These are phyloP conservation scores for Psilocybe cyanescens DNA, from an alignment of 768 basidiomycete genomes.

Conservation along the genomic window DNA sequence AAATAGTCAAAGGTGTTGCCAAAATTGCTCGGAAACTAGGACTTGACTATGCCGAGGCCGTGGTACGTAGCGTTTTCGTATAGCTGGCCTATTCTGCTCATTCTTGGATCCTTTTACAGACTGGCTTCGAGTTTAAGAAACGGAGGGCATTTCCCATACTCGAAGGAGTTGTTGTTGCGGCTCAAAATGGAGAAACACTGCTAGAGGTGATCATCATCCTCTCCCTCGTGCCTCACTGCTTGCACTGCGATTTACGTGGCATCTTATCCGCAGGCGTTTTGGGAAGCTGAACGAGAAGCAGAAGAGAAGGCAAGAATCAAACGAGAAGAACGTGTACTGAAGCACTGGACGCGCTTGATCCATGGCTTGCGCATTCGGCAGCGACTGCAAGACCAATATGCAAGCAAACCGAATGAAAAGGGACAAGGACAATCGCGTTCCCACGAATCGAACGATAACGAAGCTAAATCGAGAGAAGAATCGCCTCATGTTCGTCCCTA, in stretches of 20 bases:
- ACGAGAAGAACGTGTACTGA: conserved; percentile 78
- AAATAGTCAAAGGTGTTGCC: conserved; percentile 78
- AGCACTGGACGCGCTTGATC: conserved; percentile 87
- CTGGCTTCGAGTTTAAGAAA: conserved; percentile 96
- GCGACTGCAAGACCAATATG: conserved; percentile 82
- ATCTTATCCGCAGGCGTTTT: conserved; percentile 67
- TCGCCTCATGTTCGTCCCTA: conserved; percentile 19
- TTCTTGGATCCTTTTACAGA: conserved; percentile 48
- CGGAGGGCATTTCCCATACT: conserved; percentile 85
- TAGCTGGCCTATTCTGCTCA: conserved; percentile 5
- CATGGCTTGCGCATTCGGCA: conserved; percentile 88
- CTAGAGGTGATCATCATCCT: conserved; percentile 61
- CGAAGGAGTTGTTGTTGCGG: conserved; percentile 85
- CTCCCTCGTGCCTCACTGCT: conserved; percentile 1
- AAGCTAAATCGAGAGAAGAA: conserved; percentile 16
- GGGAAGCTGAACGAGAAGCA: conserved; percentile 77
- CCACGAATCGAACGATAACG: conserved; percentile 13
- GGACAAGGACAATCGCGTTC: neutral
- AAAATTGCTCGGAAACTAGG: conserved; percentile 89
- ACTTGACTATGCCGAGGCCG: conserved; percentile 93
- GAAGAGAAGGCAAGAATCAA: conserved; percentile 79
- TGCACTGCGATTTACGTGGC: conserved; percentile 5
- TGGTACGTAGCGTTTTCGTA: conserved; percentile 60
- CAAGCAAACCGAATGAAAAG: conserved; percentile 29
- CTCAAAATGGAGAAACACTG: conserved; percentile 73